Base-by-base conservation (phyloP, 371 early-diverging fungal genomes). In the Mortierella sp. region DNA sequence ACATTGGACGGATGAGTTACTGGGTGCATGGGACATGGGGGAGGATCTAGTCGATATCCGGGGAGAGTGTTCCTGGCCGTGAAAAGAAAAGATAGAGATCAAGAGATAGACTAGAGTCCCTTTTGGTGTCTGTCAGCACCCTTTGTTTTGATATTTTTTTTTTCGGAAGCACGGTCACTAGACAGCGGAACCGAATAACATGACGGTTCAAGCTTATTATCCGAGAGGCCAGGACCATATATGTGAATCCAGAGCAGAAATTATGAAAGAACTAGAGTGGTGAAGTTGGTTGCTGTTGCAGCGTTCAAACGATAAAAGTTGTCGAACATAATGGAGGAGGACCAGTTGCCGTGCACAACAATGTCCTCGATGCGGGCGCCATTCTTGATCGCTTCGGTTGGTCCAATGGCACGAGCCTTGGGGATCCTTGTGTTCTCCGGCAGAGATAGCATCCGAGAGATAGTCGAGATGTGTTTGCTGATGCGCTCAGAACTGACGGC, bases 221-320 rank as follows among this genome's bases (percentile, higher is more conserved):
- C 48, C 14, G 48, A 6, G 43, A 6, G 59, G 48, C 70, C 76
- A 57, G 76, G 71, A 71, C 76, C 71, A 76, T 76, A 76, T 71
- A 76, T 76, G 77, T 72, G 72, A 21, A 72, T 53, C 72, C 72
- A 72, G 72, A 72, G 72, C 72, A 53, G 72, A 72, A 72, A 13
- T 34, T 53, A 53, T 72, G 54, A 53, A 6, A 72, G 72, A 21
- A 72, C 50, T 34, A 53, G 21, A 16, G 53, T 34, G 40, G 69
- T 54, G 54, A 72, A 72, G n/a, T 53, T 72, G n/a, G 37, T 34
- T 53, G 53, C 72, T 21, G 72, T 19, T 3, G 53, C 72, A 1
- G 72, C 11, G 4, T 26, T 48, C 54, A 72, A 3, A 11, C 59
- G 13, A 16, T 59, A 59, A 5, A 31, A 59, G 11, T 14, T 28